Percentiles rank a stretch among this genome's conserved stretches.
These are phyloP conservation scores for Plantago coronopus DNA, from an alignment of 305 asterid species.

Conservation along the genomic window DNA sequence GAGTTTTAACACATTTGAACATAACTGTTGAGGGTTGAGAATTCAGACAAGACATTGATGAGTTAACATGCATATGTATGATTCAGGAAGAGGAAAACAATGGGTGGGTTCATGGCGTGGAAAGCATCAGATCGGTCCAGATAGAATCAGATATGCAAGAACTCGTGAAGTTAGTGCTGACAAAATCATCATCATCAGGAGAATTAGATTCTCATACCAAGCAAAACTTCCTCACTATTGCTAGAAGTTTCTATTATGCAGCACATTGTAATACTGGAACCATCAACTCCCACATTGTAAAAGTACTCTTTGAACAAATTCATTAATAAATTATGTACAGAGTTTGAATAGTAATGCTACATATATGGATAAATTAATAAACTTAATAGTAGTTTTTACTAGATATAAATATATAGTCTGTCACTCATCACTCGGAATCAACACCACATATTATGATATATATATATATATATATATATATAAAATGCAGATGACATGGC, in stretches of 20 bases:
- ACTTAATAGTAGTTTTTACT: too few relatives aligned
- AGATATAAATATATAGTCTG: too few relatives aligned
- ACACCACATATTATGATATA: too few relatives aligned
- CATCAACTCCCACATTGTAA: slow-evolving; percentile 51
- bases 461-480: too few relatives aligned
- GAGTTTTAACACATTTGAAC: too few relatives aligned
- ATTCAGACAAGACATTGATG: not conserved
- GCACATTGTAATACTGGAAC: slow-evolving; percentile 50
- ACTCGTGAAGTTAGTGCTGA: slow-evolving; percentile 44
- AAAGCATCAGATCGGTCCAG: slow-evolving; percentile 23
- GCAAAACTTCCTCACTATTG: slow-evolving; percentile 51
- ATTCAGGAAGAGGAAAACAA: slow-evolving; percentile 26
- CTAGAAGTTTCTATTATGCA: slow-evolving; percentile 58
- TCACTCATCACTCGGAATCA: too few relatives aligned
- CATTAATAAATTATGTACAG: slow-evolving; percentile 13
- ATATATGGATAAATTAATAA: too few relatives aligned
- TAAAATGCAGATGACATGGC: too few relatives aligned
- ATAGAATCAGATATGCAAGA: slow-evolving; percentile 62
- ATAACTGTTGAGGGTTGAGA: not conserved
- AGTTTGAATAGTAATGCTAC: too few relatives aligned
- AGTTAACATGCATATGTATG: not conserved
- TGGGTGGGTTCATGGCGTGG: slow-evolving; percentile 13
- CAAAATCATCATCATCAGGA: slow-evolving; percentile 17
- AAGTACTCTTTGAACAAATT: slow-evolving; percentile 67
- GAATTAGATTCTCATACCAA: slow-evolving; percentile 44